Conservation (phyloP, 2,329 filamentous ascomycete species). For the Epichloe gansuensis region DNA sequence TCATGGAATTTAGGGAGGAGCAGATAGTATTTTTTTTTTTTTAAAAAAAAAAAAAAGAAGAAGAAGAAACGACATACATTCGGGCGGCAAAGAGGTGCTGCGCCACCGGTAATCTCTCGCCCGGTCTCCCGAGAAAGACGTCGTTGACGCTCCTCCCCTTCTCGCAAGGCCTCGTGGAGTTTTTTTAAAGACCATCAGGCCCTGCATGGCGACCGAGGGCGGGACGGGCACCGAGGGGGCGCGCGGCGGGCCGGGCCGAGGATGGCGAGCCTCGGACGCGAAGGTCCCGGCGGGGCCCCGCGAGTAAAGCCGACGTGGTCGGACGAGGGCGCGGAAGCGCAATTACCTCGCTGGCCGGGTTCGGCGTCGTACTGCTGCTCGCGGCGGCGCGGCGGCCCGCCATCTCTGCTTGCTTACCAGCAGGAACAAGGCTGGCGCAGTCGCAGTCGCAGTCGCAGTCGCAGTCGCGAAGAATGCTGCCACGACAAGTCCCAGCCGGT, state of each 20-base stretch:
- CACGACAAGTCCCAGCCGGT: no score
- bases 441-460: no score
- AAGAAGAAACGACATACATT: constrained; percentile 14
- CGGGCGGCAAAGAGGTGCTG: constrained; percentile 8
- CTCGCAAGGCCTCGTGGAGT: neutral
- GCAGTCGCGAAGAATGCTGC: no score
- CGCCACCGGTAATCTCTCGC: constrained; percentile 14
- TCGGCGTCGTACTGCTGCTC: constrained; percentile 15
- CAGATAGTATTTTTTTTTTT: no score
- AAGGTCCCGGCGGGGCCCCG: neutral
- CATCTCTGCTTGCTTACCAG: no score
- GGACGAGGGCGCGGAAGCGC: constrained; percentile 15
- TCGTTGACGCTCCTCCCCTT: constrained; percentile 1
- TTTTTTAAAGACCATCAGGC: constrained; percentile 28
- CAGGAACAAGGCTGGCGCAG: no score
- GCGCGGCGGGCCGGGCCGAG: neutral
- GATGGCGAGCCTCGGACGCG: neutral
- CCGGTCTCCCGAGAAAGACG: constrained; percentile 4
- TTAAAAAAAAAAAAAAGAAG: neutral
- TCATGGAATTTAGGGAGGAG: no score
- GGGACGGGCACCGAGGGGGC: neutral
- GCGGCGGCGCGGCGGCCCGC: constrained; percentile 14
- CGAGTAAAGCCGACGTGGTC: constrained; percentile 12
- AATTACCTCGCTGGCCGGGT: constrained; percentile 21
- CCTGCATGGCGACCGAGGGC: constrained; percentile 8